Evolutionary conservation across 2,329 filamentous ascomycete genomes (phyloP), one percentile per base, ranked within the genome.

Genomic region (Hymenoscyphus salicellus): DNA sequence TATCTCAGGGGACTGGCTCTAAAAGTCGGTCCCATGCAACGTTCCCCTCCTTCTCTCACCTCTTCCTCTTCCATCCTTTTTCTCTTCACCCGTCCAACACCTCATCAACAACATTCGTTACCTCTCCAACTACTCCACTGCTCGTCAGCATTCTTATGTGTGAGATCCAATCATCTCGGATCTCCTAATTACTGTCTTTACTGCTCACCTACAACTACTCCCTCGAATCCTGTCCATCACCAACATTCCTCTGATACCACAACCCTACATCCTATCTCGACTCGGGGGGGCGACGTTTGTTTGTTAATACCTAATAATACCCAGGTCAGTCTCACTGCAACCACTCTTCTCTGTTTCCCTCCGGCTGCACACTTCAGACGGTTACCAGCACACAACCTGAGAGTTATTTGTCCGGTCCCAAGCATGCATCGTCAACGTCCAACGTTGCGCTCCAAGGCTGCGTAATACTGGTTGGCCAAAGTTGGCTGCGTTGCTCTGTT

Each of bases 151-250:
- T 52, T 26, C 23, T 52, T 26, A 52, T 52, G 46, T 26, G 46
- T 52, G 46, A 52, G 46, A 52, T 52, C 46, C 46, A 52, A 52
- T 52, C 46, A 23, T 20, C 46, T 52, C 46, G 46, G 46, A 52
- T 52, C 46, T 52, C 46, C 20, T 52, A 52, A 23, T 52, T 52
- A 23, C 46, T 14, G 46, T 52, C 46, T 52, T 52, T 52, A 52
- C 46, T 52, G 23, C 7, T 20, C 23, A 52, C 46, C 46, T 52
- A 52, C 20, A 52, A 52, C 46, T 23, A 52, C 46, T 52, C 46
- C 20, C 8, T 52, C 46, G 20, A 14, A 11, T 52, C 46, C 46
- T 52, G 46, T 26, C 5, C 5, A 52, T 23, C 46, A 52, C 23
- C 46, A 11, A 26, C 46, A 52, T 52, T 52, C 46, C 46, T 49